Evolutionary conservation across 2,329 filamentous ascomycete species (phyloP).

Genomic region (Trichoderma simmonsii): DNA sequence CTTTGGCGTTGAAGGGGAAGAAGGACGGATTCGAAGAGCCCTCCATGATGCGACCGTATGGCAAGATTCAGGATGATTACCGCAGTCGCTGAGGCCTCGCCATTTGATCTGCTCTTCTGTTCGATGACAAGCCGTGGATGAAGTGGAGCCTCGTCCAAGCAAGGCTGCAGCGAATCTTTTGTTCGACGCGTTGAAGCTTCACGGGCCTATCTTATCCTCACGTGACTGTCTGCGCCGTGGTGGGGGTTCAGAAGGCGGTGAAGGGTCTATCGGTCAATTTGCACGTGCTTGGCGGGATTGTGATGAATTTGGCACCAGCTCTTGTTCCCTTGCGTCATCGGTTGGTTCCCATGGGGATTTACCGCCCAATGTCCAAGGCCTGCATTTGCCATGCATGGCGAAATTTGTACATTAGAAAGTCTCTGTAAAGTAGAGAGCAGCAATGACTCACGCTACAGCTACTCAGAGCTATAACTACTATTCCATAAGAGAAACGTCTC

Average conservation of each 20-base stretch:
- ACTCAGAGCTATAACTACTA: neutral
- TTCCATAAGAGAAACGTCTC: neutral
- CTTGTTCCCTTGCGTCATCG: slow-evolving; percentile 5
- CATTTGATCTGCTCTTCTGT: neutral
- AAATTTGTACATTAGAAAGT: neutral
- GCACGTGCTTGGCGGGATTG: neutral
- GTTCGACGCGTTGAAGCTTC: slow-evolving; percentile 9
- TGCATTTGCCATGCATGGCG: neutral
- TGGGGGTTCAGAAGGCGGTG: slow-evolving; percentile 9
- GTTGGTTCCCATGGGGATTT: neutral
- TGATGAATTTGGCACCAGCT: neutral
- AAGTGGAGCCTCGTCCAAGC: neutral
- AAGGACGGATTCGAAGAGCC: slow-evolving; percentile 36
- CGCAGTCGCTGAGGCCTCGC: neutral
- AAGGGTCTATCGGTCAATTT: neutral
- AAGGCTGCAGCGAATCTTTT: slow-evolving; percentile 2
- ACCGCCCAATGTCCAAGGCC: neutral
- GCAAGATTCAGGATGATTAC: neutral
- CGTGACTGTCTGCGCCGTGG: slow-evolving; percentile 23
- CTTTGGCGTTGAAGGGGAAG: slow-evolving; percentile 48
- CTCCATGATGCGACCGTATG: slow-evolving; percentile 30
- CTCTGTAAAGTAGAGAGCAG: neutral
- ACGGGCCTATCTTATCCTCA: slow-evolving; percentile 31
- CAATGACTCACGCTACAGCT: neutral
- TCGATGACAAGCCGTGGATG: slow-evolving; percentile 1